Evolutionary conservation across 345 rosid genomes (phyloP).

Genomic region (Citrus hindsii): DNA sequence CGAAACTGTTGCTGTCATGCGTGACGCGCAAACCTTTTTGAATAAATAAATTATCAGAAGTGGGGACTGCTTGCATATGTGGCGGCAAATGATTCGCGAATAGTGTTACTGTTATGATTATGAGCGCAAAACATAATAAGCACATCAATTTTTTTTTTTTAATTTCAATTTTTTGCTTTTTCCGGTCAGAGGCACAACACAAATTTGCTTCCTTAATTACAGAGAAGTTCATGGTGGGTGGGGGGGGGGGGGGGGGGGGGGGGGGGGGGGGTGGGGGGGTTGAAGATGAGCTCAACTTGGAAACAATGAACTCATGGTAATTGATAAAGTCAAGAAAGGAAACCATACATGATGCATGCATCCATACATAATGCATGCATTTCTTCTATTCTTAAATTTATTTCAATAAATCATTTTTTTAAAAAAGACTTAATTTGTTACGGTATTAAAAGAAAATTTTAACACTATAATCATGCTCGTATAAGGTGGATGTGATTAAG

Average conservation of each 20-base stretch:
- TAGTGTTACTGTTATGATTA: not conserved
- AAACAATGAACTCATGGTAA: not conserved
- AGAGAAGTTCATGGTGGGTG: not conserved
- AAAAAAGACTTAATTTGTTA: too few relatives aligned
- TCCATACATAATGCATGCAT: too few relatives aligned
- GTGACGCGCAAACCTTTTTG: not conserved
- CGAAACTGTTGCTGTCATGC: not conserved
- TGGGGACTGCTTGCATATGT: not conserved
- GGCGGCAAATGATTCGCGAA: not conserved
- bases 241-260: too few relatives aligned
- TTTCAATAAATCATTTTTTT: too few relatives aligned
- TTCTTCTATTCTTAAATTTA: too few relatives aligned
- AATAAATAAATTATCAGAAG: not conserved
- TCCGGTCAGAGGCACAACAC: not conserved
- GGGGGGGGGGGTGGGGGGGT: fast-evolving
- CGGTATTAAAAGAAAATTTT: too few relatives aligned
- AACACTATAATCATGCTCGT: too few relatives aligned
- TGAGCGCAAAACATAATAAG: not conserved
- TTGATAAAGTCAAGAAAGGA: not conserved
- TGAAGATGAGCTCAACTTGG: too few relatives aligned
- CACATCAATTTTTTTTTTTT: too few relatives aligned
- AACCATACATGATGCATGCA: too few relatives aligned
- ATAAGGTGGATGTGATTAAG: too few relatives aligned
- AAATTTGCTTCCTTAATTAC: not conserved
- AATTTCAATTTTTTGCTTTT: not conserved